Evolutionary conservation across 2,329 filamentous ascomycete genomes (phyloP), one percentile per base, ranked within the genome.

Genomic region (Neopestalotiopsis sp.): DNA sequence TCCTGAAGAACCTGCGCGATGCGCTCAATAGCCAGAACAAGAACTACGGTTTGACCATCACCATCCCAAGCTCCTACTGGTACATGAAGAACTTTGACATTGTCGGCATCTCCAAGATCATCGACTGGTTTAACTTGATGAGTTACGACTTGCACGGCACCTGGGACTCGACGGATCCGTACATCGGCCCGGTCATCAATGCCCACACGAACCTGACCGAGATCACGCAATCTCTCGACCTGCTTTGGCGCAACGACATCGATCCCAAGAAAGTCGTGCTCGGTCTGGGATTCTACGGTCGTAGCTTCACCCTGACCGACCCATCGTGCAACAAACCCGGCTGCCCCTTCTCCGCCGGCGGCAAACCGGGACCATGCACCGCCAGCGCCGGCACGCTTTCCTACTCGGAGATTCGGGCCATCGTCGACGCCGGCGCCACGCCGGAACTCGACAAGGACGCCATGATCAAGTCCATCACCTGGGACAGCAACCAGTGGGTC

Each of bases 401-500:
- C 5, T 71, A 74, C 49, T 68, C 69, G 24, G 78, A 79, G 65
- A 76, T 78, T 38, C 61, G 69, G 34, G 62, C 66, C 12, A 71
- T 77, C 28, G 69, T 73, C n/a, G 69, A 66, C 2, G 63, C 68
- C 13, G 56, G 67, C 10, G 56, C 59, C 4, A 67, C 59, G 13
- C 63, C 66, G 1, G 40, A 56, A 2, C 60, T 52, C 56, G 67
- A 80, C 69, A 67, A 73, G 56, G 70, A 70, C 1, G 76, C 74
- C 1, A 77, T 72, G 1, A 77, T 78, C 5, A 78, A 78, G 65
- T 69, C 68, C 4, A 67, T 75, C n/a, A 69, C 68, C 2, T 81
- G 71, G 71, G 72, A 72, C 63, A 30, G 42, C 17, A 70, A 77
- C 67, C 74, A 81, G 66, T 80, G 78, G 79, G 72, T 80, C 1